Base-by-base conservation (phyloP, 805 yeast species). In the Peterozyma toletana region DNA sequence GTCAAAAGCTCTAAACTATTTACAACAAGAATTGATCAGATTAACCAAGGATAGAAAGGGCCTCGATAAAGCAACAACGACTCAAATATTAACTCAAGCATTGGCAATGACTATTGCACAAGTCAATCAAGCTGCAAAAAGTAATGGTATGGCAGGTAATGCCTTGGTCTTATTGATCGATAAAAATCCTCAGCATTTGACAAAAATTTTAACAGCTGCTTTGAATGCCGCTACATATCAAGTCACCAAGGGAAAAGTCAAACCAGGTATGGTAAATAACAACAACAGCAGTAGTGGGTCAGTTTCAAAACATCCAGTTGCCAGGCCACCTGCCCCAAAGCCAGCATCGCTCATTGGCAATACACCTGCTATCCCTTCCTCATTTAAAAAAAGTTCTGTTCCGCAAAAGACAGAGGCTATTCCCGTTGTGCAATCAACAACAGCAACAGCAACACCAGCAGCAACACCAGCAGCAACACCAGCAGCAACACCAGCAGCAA, bases 21-120 rank as follows among this genome's bases (percentile, higher is more conserved):
- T 91, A 44, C 96, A 91, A 63, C 89, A 87, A 54, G 96, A 90
- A 57, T 68, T 91, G 18, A 83, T 87, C 53, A 75, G 80, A 11
- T 73, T 90, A 45, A 84, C 95, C 30, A 86, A 86, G 55, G 86
- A 84, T 44, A 68, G 89, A 48, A 83, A 78, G 52, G 78, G 87
- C 47, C 77, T 82, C 47, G 87, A 84, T 46, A 86, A 87, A 35
- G 89, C 84, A 21, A 79, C 88, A 6, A 87, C 91, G 41, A 86
- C 96, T 0, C 86, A 80, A 47, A 79, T 89, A 43, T 69, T 90
- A 53, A 90, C 96, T 9, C 89, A 86, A 53, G 96, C 96, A 1
- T 70, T 90, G 52, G 96, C 96, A 2, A 85, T 90, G 68, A 91
- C 96, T 0, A 88, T 90, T 49, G 91, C 95, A 10, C 93, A 86